Percentiles rank a stretch among this genome's conserved stretches.
Evolutionary conservation across 306 rosid genomes (phyloP).

Genomic region (Lathyrus tuberosus): DNA sequence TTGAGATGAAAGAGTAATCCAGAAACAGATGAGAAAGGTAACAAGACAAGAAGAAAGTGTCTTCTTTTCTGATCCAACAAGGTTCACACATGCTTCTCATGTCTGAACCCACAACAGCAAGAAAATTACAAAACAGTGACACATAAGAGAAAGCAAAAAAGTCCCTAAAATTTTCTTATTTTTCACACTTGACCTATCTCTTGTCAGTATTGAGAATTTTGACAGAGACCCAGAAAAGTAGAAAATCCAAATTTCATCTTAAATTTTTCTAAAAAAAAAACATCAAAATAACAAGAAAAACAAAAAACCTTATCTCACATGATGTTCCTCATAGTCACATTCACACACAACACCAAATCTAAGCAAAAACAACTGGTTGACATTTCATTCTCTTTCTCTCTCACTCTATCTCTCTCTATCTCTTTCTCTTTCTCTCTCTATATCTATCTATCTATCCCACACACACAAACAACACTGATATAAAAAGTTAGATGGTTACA

Average conservation of each 20-base stretch:
- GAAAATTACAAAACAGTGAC: slow-evolving; percentile 40
- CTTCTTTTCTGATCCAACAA: slow-evolving; percentile 49
- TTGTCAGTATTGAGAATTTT: slow-evolving; percentile 60
- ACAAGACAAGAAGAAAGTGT: slow-evolving; percentile 69
- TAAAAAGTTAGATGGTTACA: slow-evolving; percentile 48
- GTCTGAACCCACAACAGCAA: slow-evolving; percentile 39
- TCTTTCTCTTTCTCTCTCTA: slow-evolving; percentile 18
- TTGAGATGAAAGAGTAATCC: slow-evolving; percentile 40
- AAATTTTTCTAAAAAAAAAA: background rate
- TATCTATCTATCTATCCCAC: background rate
- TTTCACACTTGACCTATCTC: slow-evolving; percentile 54
- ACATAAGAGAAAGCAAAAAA: slow-evolving; percentile 8
- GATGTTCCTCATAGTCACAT: slow-evolving; percentile 42
- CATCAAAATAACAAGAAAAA: background rate
- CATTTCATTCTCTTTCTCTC: slow-evolving; percentile 23
- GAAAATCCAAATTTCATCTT: slow-evolving; percentile 22
- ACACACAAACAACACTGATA: slow-evolving; percentile 20
- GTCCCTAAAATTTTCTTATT: slow-evolving; percentile 41
- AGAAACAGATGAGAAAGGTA: slow-evolving; percentile 45
- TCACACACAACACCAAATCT: slow-evolving; percentile 59
- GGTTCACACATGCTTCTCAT: slow-evolving; percentile 54
- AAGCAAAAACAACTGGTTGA: slow-evolving; percentile 46
- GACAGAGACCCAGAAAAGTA: slow-evolving; percentile 47
- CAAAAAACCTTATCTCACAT: slow-evolving; percentile 42
- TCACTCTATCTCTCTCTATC: slow-evolving; percentile 11